A percentile compares a stretch with the other conserved stretches of the same genome.
Evolutionary conservation across 1,139 yeast genomes (phyloP).

Genomic region (Taphrina pruni): DNA sequence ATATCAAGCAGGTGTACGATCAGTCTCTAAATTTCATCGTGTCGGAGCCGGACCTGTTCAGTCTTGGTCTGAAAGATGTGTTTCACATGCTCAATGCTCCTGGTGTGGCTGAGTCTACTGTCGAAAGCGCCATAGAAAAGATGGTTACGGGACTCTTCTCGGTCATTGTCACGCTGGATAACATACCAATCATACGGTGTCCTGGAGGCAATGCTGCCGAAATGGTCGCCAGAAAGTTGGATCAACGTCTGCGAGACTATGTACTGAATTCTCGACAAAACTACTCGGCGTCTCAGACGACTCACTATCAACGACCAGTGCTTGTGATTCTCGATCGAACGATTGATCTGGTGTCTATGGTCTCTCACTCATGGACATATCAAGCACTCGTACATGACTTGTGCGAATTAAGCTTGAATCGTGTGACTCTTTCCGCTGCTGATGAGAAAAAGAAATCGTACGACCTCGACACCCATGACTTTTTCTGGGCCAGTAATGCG

Average conservation of each 20-base stretch:
- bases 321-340: slow-evolving; percentile 83
- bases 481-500: slow-evolving; percentile 58
- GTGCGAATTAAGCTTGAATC: slow-evolving; percentile 77
- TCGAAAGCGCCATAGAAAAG: slow-evolving; percentile 68
- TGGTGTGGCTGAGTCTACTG: slow-evolving; percentile 71
- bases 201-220: slow-evolving; percentile 96
- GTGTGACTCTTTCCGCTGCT: slow-evolving; percentile 65
- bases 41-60: slow-evolving; percentile 88
- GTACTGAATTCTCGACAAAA: slow-evolving; percentile 46
- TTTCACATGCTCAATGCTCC: slow-evolving; percentile 76
- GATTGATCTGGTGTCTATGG: slow-evolving; percentile 89
- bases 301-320: slow-evolving; percentile 65
- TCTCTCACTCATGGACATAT: slow-evolving; percentile 96
- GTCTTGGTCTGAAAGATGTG: slow-evolving; percentile 70
- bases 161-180: slow-evolving; percentile 68
- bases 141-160: slow-evolving; percentile 84
- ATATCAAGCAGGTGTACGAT: slow-evolving; percentile 86
- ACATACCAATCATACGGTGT: slow-evolving; percentile 87
- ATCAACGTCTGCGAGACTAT: slow-evolving; percentile 80
- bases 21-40: slow-evolving; percentile 91
- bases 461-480: slow-evolving; percentile 28
- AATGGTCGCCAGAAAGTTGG: slow-evolving; percentile 84
- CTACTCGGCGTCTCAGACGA: slow-evolving; percentile 45
- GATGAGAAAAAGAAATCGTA: slow-evolving; percentile 48
- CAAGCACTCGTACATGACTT: slow-evolving; percentile 96